Percentiles rank a stretch among this genome's conserved stretches.
These are phyloP conservation scores for Mallotus repandus DNA, from an alignment of 441 rosid genomes.

Conservation along the genomic window DNA sequence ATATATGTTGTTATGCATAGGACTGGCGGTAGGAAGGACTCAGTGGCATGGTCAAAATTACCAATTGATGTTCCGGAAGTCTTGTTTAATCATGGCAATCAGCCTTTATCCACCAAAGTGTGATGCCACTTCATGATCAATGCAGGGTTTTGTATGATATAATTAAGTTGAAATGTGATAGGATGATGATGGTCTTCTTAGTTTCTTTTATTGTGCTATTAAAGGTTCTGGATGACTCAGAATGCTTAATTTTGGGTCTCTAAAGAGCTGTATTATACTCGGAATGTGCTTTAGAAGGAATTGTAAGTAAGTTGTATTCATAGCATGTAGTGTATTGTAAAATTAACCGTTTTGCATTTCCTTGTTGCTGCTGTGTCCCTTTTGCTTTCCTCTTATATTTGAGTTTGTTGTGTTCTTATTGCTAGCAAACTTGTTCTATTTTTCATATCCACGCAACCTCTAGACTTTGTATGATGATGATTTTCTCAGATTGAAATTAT, in stretches of 20 bases:
- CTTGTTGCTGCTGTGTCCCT: background rate
- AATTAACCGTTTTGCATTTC: background rate
- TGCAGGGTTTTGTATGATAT: background rate
- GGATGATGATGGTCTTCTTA: constrained; percentile 1
- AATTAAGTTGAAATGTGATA: background rate
- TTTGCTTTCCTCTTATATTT: background rate
- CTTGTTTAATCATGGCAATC: constrained; percentile 31
- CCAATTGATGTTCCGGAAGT: constrained; percentile 47
- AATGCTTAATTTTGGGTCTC: background rate
- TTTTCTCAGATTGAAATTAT: background rate
- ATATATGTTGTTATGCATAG: constrained; percentile 41
- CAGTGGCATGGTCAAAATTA: constrained; percentile 60
- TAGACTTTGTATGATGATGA: background rate
- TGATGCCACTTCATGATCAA: constrained; percentile 28
- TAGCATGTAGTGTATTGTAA: background rate
- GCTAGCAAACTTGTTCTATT: background rate
- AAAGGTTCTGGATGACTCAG: constrained; percentile 3
- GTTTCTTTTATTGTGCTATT: background rate
- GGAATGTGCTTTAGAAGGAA: constrained; percentile 8
- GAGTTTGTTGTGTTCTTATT: background rate
- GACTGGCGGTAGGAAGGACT: constrained; percentile 24
- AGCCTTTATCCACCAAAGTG: constrained; percentile 28
- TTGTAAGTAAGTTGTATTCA: constrained; percentile 20
- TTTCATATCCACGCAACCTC: background rate
- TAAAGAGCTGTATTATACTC: constrained; percentile 4